Percentiles rank a stretch among this genome's conserved stretches.
Evolutionary conservation across 2,329 filamentous ascomycete species (phyloP).

Genomic region (Penicillium olsonii): DNA sequence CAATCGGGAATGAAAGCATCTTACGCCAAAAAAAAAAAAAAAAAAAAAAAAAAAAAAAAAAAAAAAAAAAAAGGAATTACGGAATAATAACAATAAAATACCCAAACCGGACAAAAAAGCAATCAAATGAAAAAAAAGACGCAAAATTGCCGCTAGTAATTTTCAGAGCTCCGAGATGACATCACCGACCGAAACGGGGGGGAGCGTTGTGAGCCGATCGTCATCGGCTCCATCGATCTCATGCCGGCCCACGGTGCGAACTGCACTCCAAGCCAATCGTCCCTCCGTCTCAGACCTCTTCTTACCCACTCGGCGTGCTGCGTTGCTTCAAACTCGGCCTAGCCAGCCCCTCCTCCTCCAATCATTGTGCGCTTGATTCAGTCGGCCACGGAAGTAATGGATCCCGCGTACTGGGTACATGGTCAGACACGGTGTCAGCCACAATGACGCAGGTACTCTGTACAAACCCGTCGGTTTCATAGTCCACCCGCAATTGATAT

Average conservation of each 20-base stretch:
- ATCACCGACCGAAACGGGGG: constrained; percentile 30
- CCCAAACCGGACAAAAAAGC: not conserved
- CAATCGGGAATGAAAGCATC: not conserved
- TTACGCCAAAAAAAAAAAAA: no score
- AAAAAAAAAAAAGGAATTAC: no score
- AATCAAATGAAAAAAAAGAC: not conserved
- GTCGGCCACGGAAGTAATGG: constrained; percentile 1
- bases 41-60: no score
- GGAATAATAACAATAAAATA: no score
- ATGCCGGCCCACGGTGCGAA: constrained; percentile 29
- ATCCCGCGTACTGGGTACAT: constrained; percentile 20
- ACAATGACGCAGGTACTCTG: constrained; percentile 24
- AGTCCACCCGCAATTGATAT: constrained; percentile 14
- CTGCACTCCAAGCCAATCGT: constrained; percentile 24
- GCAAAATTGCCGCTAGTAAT: constrained; percentile 20
- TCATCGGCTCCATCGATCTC: constrained; percentile 37
- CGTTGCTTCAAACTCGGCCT: constrained; percentile 23
- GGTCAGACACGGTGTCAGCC: constrained; percentile 9
- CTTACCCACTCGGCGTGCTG: constrained; percentile 28
- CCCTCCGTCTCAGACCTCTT: constrained; percentile 8
- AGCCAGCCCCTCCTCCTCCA: constrained; percentile 12
- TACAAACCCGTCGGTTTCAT: constrained; percentile 10
- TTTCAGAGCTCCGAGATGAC: constrained; percentile 28
- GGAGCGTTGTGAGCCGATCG: constrained; percentile 33
- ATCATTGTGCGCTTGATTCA: constrained; percentile 10